A percentile compares a stretch with the other conserved stretches of the same genome.
Evolutionary conservation across 495 filamentous ascomycete species (phyloP).

Genomic region (Jackrogersella multiformis): DNA sequence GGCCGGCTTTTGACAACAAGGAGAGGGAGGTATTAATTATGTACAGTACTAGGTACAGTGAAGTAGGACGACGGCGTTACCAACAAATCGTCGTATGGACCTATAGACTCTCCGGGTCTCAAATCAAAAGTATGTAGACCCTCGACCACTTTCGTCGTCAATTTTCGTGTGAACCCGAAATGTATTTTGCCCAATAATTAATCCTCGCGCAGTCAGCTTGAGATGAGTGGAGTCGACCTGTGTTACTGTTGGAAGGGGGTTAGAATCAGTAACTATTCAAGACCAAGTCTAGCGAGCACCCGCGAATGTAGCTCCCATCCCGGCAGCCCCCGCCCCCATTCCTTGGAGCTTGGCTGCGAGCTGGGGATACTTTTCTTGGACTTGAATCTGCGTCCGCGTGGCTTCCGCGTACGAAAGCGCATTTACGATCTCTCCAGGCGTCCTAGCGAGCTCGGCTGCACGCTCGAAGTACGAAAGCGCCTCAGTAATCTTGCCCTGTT

Average conservation of each 20-base stretch:
- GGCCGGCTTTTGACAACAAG: conserved; percentile 15
- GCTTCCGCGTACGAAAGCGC: conserved; percentile 97
- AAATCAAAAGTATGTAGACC: conserved; percentile 2
- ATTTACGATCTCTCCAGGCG: conserved; percentile 94
- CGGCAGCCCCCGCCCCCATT: conserved; percentile 61
- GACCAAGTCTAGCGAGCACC: conserved; percentile 32
- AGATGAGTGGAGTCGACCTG: conserved; percentile 27
- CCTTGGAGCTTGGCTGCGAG: conserved; percentile 82
- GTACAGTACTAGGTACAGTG: conserved; percentile 38
- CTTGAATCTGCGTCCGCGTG: conserved; percentile 94
- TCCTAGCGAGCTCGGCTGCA: conserved; percentile 93
- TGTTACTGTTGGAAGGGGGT: not conserved
- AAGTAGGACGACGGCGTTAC: conserved; percentile 26
- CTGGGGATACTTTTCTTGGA: conserved; percentile 98
- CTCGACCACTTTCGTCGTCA: conserved; percentile 12
- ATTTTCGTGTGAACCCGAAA: conserved; percentile 26
- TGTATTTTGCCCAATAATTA: conserved; percentile 13
- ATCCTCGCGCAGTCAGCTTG: conserved; percentile 18
- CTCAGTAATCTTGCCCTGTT: conserved; percentile 96
- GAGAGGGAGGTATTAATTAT: conserved; percentile 38
- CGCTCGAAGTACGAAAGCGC: conserved; percentile 97
- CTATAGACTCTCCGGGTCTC: conserved; percentile 14
- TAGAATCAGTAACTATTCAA: not conserved
- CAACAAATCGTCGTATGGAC: conserved; percentile 25
- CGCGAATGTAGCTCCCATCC: conserved; percentile 40